Percentiles rank a stretch among this genome's conserved stretches.
These are phyloP conservation scores for Kwoniella bestiolae DNA, from an alignment of 768 basidiomycete species.

Conservation along the genomic window DNA sequence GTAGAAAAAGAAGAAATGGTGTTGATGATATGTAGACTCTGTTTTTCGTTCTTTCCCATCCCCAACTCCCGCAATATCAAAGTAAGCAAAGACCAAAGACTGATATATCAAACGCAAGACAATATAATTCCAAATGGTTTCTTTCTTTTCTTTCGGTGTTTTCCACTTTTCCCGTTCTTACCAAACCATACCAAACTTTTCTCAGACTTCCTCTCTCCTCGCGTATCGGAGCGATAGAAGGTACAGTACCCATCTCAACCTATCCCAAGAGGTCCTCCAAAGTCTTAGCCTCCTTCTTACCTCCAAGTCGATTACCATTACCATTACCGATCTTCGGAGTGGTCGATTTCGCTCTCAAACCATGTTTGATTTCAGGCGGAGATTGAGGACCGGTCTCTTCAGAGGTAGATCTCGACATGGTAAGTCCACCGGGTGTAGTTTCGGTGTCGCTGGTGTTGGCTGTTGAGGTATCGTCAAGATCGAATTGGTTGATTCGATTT, in stretches of 20 bases:
- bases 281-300: background rate
- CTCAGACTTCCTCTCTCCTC: too few relatives aligned
- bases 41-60: background rate
- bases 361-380: slow-evolving; percentile 9
- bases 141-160: background rate
- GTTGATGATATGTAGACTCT: background rate
- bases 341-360: slow-evolving; percentile 1
- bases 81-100: too few relatives aligned
- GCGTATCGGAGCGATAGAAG: too few relatives aligned
- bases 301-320: background rate
- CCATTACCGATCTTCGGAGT: slow-evolving; percentile 5
- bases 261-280: slow-evolving; percentile 14
- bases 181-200: too few relatives aligned
- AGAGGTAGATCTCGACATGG: slow-evolving; percentile 16
- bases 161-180: background rate
- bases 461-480: background rate
- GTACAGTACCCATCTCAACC: background rate
- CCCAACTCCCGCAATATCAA: background rate
- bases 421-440: slow-evolving; percentile 11
- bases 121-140: background rate
- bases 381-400: slow-evolving; percentile 9
- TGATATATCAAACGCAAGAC: background rate
- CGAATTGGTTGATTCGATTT: slow-evolving; percentile 18
- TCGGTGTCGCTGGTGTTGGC: slow-evolving; percentile 11
- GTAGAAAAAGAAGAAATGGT: background rate